These are phyloP conservation scores for Psidium friedrichsthalianum DNA, from an alignment of 345 rosid genomes.

Conservation along the genomic window DNA sequence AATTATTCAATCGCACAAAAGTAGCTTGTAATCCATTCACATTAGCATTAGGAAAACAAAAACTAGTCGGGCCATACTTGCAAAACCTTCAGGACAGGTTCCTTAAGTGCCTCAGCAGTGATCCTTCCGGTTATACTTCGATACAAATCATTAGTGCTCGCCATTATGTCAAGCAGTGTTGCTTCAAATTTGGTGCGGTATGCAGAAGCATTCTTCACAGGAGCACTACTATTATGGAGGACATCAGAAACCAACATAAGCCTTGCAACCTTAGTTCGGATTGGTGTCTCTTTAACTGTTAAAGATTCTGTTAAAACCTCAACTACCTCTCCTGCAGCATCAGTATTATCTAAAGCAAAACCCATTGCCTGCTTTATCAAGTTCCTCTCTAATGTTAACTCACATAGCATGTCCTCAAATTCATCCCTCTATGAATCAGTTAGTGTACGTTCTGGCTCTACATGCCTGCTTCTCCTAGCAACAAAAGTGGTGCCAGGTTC, in stretches of 20 bases:
- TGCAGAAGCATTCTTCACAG: slow-evolving; percentile 98
- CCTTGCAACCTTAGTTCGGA: slow-evolving; percentile 96
- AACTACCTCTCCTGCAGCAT: slow-evolving; percentile 99
- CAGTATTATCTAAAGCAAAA: slow-evolving; percentile 91
- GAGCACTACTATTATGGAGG: slow-evolving; percentile 96
- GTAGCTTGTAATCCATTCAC: slow-evolving; percentile 91
- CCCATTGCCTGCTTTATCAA: slow-evolving; percentile 98
- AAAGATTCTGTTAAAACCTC: slow-evolving; percentile 96
- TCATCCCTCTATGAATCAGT: slow-evolving; percentile 95
- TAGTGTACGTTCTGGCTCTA: slow-evolving; percentile 75
- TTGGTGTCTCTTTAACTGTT: slow-evolving; percentile 89
- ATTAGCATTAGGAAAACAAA: slow-evolving; percentile 96
- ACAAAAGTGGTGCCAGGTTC: slow-evolving; percentile 81
- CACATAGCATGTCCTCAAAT: slow-evolving; percentile 95
- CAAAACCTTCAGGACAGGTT: slow-evolving; percentile 89
- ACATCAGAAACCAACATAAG: slow-evolving; percentile 79
- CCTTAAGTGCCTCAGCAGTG: slow-evolving; percentile 99
- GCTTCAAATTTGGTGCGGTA: slow-evolving; percentile 97
- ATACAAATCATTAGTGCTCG: slow-evolving; percentile 94
- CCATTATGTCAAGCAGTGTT: slow-evolving; percentile 86
- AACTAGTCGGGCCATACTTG: slow-evolving; percentile 99
- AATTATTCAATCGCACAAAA: slow-evolving; percentile 77
- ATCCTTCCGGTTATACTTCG: slow-evolving; percentile 93
- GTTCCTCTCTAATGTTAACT: slow-evolving; percentile 86
- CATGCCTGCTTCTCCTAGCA: slow-evolving; percentile 95